Percentiles rank a stretch among this genome's conserved stretches.
Evolutionary conservation across 1,139 yeast genomes (phyloP).

Genomic region (Scheffersomyces lignicola): DNA sequence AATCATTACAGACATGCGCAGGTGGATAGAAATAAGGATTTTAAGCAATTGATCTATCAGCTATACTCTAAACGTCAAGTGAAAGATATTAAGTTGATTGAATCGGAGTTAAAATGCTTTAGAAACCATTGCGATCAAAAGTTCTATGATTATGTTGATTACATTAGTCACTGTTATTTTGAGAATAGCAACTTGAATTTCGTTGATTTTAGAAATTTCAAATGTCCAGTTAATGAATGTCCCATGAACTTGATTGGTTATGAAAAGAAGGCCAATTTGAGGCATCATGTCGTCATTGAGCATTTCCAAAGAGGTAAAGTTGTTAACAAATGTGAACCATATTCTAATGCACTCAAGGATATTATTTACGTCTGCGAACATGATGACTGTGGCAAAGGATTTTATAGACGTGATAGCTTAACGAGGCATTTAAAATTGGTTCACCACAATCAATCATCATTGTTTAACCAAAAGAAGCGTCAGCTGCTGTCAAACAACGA

Average conservation of each 20-base stretch:
- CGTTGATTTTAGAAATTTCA: constrained; percentile 12
- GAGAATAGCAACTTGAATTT: constrained; percentile 7
- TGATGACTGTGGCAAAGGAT: constrained; percentile 48
- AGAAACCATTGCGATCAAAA: constrained; percentile 11
- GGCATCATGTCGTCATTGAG: constrained; percentile 60
- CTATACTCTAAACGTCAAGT: constrained; percentile 8
- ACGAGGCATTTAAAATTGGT: constrained; percentile 55
- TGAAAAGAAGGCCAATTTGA: constrained; percentile 57
- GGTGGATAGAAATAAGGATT: background rate
- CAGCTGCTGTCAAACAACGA: constrained; percentile 1
- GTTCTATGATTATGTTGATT: constrained; percentile 12
- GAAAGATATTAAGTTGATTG: constrained; percentile 10
- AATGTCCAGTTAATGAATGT: constrained; percentile 55
- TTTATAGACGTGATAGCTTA: constrained; percentile 58
- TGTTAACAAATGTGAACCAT: constrained; percentile 14
- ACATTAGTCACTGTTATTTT: constrained; percentile 11
- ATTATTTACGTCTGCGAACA: constrained; percentile 17
- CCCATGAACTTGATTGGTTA: constrained; percentile 65
- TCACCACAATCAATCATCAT: constrained; percentile 23
- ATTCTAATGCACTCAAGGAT: constrained; percentile 13
- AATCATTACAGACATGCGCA: background rate
- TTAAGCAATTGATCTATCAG: background rate
- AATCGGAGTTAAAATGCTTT: constrained; percentile 11
- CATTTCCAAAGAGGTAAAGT: constrained; percentile 34
- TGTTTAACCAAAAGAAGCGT: constrained; percentile 3